Evolutionary conservation across 805 yeast species (phyloP).

Genomic region (Lipomyces sp.): DNA sequence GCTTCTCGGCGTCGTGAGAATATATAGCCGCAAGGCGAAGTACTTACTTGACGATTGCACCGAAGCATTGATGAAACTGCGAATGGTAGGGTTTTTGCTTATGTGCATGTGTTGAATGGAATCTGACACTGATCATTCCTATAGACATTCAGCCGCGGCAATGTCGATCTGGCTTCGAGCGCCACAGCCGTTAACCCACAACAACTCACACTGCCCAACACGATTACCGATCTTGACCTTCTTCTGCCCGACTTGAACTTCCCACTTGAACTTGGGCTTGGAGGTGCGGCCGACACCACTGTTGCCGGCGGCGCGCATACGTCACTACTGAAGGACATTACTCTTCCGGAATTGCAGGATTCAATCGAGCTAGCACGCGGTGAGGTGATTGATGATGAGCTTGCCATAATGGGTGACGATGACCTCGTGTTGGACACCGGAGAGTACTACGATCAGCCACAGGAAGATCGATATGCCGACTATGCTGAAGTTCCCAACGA

Average conservation of each 20-base stretch:
- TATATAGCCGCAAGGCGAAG: constrained; percentile 80
- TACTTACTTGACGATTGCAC: constrained; percentile 78
- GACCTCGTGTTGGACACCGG: constrained; percentile 57
- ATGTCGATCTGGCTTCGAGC: constrained; percentile 56
- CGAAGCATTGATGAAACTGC: constrained; percentile 68
- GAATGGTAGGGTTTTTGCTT: constrained; percentile 42
- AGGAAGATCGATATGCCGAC: constrained; percentile 10
- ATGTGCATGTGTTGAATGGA: background rate
- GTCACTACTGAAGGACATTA: constrained; percentile 26
- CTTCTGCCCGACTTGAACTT: constrained; percentile 33
- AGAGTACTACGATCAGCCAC: constrained; percentile 16
- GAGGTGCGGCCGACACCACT: constrained; percentile 24
- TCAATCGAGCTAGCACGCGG: constrained; percentile 70
- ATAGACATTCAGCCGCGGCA: constrained; percentile 35
- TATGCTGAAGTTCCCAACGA: constrained; percentile 12
- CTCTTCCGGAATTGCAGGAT: constrained; percentile 44
- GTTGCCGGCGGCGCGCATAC: constrained; percentile 21
- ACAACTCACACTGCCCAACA: constrained; percentile 65
- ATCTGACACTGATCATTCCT: background rate
- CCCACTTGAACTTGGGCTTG: constrained; percentile 32
- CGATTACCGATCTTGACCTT: constrained; percentile 73
- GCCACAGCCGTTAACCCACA: constrained; percentile 57
- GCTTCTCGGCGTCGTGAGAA: constrained; percentile 79
- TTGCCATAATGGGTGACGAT: constrained; percentile 39
- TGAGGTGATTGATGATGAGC: constrained; percentile 35